phyloP scores from a whole-genome alignment of 2,329 filamentous ascomycete species.

The Clarireedia monteithiana region DNA sequence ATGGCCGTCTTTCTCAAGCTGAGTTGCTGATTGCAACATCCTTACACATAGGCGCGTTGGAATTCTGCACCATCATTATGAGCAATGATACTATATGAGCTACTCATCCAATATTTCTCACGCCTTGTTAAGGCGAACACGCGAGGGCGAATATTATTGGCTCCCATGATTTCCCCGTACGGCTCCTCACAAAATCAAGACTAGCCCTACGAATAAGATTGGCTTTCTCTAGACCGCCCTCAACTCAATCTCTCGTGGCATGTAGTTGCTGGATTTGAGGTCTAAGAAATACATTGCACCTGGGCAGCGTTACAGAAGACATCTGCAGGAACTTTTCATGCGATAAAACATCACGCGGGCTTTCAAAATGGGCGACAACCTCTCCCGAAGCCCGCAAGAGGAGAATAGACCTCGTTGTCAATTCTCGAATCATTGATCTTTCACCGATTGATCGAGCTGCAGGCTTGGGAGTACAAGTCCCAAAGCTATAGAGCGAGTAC shows the following conservation, averaged over 20 bases:
- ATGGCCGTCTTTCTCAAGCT: not conserved
- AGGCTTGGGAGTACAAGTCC: not conserved
- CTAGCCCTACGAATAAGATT: constrained; percentile 7
- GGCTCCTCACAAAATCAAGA: not conserved
- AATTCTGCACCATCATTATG: not conserved
- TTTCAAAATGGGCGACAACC: not conserved
- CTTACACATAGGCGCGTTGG: constrained; percentile 5
- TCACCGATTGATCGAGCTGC: not conserved
- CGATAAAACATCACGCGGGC: constrained; percentile 8
- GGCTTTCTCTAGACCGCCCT: not conserved
- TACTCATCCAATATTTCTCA: constrained; percentile 1
- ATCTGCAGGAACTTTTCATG: constrained; percentile 5
- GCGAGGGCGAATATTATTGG: constrained; percentile 5
- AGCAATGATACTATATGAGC: constrained; percentile 1
- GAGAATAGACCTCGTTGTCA: not conserved
- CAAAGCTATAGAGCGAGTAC: not conserved
- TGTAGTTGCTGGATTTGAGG: constrained; percentile 4
- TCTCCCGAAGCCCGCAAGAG: not conserved
- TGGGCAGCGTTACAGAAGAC: constrained; percentile 5
- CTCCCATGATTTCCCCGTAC: not conserved
- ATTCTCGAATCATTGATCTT: not conserved
- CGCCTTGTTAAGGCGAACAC: constrained; percentile 8
- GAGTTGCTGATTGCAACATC: not conserved
- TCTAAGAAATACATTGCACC: constrained; percentile 1
- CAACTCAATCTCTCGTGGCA: constrained; percentile 7